Evolutionary conservation across 176 grass and related monocot species (phyloP), one percentile per base, ranked within the genome.

Genomic region (Otatea glauca): DNA sequence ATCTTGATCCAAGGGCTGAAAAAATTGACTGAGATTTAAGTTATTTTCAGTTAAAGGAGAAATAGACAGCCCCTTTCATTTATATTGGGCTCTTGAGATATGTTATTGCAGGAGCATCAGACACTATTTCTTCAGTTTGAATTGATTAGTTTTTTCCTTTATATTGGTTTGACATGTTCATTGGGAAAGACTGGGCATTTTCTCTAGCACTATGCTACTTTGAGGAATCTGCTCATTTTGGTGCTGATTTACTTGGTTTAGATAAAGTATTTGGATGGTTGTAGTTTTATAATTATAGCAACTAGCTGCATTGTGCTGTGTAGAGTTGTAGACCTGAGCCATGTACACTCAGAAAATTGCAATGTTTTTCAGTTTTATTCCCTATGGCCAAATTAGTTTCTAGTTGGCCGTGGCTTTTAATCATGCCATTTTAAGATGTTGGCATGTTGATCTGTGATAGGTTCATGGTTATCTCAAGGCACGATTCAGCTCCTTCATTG

Each of bases 391-490:
- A 66, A 68, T 24, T 47, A 35, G 23, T 44, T 27, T 64, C 16
- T 18, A 56, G 25, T 80, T 65, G 11, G 11, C 11, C 17, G 50
- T 68, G 49, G 16, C 50, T 74, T 67, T 77, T 17, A 61, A 17
- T 62, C 75, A 27, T 83, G 55, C 59, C 29, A 75, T 35, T 51
- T 85, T 32, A 85, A 75, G 34, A 61, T 41, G 18, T 6, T 44
- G 62, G 6, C 7, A 41, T 87, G 32, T 78, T 75, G 68, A 43
- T 87, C 27, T 80, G 50, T 84, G 65, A 25, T 88, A 98, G 96
- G 82, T 95, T 98, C 83, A 95, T 98, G 87, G 72, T 98, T 77
- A 87, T 98, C 59, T 93, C 93, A 29, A 93, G 91, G 25, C 59
- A 80, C 70, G 76, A 37, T 65, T 58, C 72, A 87, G 83, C 80